These are phyloP conservation scores for Flaveria floridana DNA, from an alignment of 140 eudicot species.

Conservation along the genomic window DNA sequence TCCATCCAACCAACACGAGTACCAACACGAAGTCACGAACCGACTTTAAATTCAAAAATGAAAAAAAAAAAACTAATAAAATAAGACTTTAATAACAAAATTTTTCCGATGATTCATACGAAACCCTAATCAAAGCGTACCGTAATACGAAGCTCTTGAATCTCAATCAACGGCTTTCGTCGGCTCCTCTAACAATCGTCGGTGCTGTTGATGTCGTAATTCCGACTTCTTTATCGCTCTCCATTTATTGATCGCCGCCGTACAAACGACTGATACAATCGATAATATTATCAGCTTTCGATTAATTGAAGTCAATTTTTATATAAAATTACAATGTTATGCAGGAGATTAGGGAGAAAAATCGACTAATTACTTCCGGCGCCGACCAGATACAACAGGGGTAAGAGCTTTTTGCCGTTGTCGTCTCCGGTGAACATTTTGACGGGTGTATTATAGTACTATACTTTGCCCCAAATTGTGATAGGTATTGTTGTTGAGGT, in stretches of 20 bases:
- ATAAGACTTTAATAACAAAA: neutral
- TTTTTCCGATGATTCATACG: neutral
- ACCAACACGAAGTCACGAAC: neutral
- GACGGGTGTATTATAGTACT: neutral
- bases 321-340: neutral
- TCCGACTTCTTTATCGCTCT: constrained; percentile 47
- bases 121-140: constrained; percentile 28
- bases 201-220: constrained; percentile 41
- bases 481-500: neutral
- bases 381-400: constrained; percentile 61
- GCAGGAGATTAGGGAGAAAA: neutral
- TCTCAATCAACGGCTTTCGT: constrained; percentile 35
- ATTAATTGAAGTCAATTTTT: neutral
- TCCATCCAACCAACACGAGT: constrained; percentile 20
- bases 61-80: neutral
- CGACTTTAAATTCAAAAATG: neutral
- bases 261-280: constrained; percentile 52
- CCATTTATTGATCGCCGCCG: constrained; percentile 67
- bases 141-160: neutral
- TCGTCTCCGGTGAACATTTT: constrained; percentile 52
- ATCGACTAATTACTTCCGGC: constrained; percentile 62
- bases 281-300: constrained; percentile 9
- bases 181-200: constrained; percentile 36
- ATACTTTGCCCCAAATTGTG: neutral
- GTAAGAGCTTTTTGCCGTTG: constrained; percentile 50